Evolutionary conservation across 2,329 filamentous ascomycete genomes (phyloP).

Genomic region (Alternaria infectoria): DNA sequence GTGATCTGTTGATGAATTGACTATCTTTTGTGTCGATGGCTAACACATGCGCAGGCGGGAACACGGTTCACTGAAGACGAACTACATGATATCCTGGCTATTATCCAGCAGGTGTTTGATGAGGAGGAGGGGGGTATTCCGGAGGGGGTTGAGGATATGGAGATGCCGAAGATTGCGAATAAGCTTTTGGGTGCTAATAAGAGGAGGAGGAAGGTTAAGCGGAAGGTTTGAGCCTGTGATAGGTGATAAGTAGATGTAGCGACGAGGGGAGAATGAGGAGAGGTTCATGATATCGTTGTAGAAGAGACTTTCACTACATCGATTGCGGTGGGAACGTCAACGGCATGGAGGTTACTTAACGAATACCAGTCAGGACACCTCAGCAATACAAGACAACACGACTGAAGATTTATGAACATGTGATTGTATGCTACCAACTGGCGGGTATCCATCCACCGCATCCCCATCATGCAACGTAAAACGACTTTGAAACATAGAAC

Average conservation of each 20-base stretch:
- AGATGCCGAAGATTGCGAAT: conserved; percentile 37
- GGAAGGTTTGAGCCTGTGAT: conserved; percentile 1
- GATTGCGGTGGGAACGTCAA: neutral
- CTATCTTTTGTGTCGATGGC: no score
- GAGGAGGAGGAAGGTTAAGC: conserved; percentile 28
- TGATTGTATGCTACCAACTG: conserved; percentile 24
- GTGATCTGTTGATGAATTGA: no score
- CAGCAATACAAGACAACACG: neutral
- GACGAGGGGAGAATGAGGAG: no score
- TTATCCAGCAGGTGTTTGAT: conserved; percentile 36
- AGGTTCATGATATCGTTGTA: neutral
- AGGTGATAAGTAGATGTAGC: neutral
- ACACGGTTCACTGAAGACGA: conserved; percentile 40
- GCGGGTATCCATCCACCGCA: conserved; percentile 29
- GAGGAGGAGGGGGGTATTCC: conserved; percentile 40
- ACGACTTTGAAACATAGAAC: conserved; percentile 11
- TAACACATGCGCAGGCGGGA: no score
- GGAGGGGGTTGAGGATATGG: conserved; percentile 30
- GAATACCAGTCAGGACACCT: neutral
- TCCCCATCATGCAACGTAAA: conserved; percentile 30
- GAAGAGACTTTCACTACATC: neutral
- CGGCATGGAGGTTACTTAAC: neutral
- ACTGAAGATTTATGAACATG: conserved; percentile 12
- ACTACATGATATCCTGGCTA: conserved; percentile 36
- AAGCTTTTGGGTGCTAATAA: conserved; percentile 38